Conservation (phyloP, 2,329 filamentous ascomycete species). For the Chaetomium globosum region DNA sequence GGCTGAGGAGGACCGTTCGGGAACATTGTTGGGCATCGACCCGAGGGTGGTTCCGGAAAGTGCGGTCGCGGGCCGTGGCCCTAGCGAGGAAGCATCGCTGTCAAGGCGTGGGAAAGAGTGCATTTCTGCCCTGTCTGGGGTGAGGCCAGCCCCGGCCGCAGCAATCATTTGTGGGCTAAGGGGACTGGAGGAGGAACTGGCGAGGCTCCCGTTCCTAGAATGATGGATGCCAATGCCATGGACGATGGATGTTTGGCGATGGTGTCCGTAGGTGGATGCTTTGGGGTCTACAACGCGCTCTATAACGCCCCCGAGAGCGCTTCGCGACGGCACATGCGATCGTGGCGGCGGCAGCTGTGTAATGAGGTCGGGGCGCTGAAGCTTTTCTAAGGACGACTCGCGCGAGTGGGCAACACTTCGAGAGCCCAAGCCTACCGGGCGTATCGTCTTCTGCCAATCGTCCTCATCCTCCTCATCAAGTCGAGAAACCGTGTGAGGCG, state of each 20-base stretch:
- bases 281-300: constrained; percentile 62
- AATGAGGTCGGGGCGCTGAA: constrained; percentile 41
- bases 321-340: constrained; percentile 48
- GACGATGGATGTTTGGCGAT: constrained; percentile 95
- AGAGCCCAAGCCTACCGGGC: constrained; percentile 49
- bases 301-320: constrained; percentile 47
- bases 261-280: constrained; percentile 71
- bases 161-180: constrained; percentile 85
- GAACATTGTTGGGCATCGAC: constrained; percentile 38
- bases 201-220: constrained; percentile 82
- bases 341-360: constrained; percentile 43
- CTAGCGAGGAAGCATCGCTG: constrained; percentile 44
- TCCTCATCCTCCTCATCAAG: constrained; percentile 57
- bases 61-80: constrained; percentile 51
- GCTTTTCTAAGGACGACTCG: constrained; percentile 61
- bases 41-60: constrained; percentile 49
- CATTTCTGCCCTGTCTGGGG: constrained; percentile 57
- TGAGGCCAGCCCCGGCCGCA: constrained; percentile 60
- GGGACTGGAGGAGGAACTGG: constrained; percentile 78
- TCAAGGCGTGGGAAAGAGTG: constrained; percentile 53
- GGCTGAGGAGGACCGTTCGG: constrained; percentile 53
- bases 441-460: constrained; percentile 56
- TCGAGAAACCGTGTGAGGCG: constrained; percentile 53
- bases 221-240: constrained; percentile 82
- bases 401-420: constrained; percentile 56